Evolutionary conservation across 768 basidiomycete genomes (phyloP), one percentile per base, ranked within the genome.

Genomic region (Lactarius vividus): DNA sequence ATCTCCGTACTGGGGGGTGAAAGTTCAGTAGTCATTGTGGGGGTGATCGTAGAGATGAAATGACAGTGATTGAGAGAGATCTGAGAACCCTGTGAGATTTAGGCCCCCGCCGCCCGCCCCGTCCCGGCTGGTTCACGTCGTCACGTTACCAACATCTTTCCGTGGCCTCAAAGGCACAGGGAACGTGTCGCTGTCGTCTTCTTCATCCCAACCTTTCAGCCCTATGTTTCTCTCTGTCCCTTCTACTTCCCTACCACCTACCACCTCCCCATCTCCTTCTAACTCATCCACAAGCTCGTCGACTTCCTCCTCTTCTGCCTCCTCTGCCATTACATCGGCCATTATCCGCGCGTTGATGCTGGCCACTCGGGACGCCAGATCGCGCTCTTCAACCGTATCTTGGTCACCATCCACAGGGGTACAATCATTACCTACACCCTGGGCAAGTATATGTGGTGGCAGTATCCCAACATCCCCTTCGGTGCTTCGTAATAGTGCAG

Each of bases 1-100:
- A 97, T 80, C 75, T 97, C 94, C 52, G 90, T 91, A 79, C 80
- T 88, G 68, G 92, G 92, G 63, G 82, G 75, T 71, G 92, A 88
- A 73, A 90, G 87, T 73, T 84, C 72, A 69, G 74, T 71, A 52
- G 72, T 70, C 71, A 73, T 74, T 64, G 60, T 68, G 46, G 39
- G 26, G 49, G 28, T 57, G 56, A 57, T 59, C 59, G 64, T 54
- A 49, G 61, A 31, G 54, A 57, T 57, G 62, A 65, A 61, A 63
- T 35, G 49, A 59, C 40, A 11, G 58, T 57, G 35, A 58, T 59
- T 46, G 61, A 67, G 66, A 42, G 66, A 46, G 54, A 64, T 66
- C 16, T 54, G 56, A 60, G 57, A 37, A 64, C 44, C 40, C 54
- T 10, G 64, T n/a, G 64, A 61, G 35, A 55, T 60, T 64, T 35